Evolutionary conservation across 1,284 basidiomycete genomes (phyloP).

Genomic region (Cryptococcus deneoformans): DNA sequence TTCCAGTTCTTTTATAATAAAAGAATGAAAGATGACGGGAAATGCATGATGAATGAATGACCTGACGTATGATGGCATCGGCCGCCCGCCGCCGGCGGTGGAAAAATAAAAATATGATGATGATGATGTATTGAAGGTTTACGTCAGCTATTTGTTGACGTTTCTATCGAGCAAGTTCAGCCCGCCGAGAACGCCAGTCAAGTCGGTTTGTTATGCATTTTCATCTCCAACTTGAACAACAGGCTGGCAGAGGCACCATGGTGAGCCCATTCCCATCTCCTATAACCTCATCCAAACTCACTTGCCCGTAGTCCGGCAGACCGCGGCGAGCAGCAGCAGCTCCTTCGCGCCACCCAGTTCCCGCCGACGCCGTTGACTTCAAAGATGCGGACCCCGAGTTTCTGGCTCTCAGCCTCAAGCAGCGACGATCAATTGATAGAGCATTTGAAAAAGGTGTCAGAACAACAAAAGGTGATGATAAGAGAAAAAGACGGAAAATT

Average conservation of each 20-base stretch:
- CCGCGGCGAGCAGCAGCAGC: constrained; percentile 8
- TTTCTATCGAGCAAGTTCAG: too few species aligned
- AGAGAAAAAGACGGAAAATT: constrained; percentile 19
- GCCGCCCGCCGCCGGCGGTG: too few species aligned
- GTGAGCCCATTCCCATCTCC: neutral
- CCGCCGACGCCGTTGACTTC: neutral
- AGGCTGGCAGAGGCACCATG: neutral
- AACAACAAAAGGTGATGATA: neutral
- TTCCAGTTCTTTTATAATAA: too few species aligned
- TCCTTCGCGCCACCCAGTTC: neutral
- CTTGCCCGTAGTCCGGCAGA: neutral
- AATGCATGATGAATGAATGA: too few species aligned
- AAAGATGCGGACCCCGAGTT: constrained; percentile 44
- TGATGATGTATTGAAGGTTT: too few species aligned
- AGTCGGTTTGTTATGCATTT: too few species aligned
- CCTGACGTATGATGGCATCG: too few species aligned
- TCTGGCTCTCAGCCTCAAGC: constrained; percentile 30
- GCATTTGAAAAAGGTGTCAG: constrained; percentile 37
- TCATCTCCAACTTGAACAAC: too few species aligned
- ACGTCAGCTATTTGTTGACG: too few species aligned
- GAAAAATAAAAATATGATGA: too few species aligned
- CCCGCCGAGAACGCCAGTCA: too few species aligned
- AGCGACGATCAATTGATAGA: constrained; percentile 35
- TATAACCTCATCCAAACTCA: neutral
- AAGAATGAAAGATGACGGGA: too few species aligned